phyloP scores from a whole-genome alignment of 495 filamentous ascomycete species.

The Penicillium turbatum region DNA sequence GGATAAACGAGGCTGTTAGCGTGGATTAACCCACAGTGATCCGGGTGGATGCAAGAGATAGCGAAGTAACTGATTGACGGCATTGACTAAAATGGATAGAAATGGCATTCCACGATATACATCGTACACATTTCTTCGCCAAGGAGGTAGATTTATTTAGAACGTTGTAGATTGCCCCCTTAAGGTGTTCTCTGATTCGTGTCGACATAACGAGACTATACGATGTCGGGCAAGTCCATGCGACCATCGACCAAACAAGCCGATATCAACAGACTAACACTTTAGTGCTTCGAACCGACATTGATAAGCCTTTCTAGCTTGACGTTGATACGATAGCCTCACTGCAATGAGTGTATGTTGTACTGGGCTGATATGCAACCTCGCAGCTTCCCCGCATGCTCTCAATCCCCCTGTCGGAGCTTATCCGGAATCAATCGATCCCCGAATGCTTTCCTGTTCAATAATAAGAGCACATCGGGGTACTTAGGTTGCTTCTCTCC shows the following conservation, averaged over 20 bases:
- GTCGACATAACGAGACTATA: not conserved
- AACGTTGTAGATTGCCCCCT: not conserved
- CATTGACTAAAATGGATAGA: too few relatives aligned
- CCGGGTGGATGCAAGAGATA: too few relatives aligned
- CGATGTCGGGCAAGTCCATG: slow-evolving; percentile 22
- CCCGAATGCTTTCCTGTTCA: too few relatives aligned
- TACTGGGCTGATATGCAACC: not conserved
- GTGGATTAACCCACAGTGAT: too few relatives aligned
- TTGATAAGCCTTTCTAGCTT: not conserved
- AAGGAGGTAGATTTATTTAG: not conserved
- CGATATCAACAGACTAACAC: slow-evolving; percentile 1
- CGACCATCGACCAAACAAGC: slow-evolving; percentile 16
- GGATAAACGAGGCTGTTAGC: too few relatives aligned
- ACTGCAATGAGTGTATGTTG: not conserved
- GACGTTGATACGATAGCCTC: not conserved
- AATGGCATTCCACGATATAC: too few relatives aligned
- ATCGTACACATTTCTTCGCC: not conserved
- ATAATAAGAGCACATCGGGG: not conserved
- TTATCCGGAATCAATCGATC: not conserved
- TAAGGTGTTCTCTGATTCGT: not conserved
- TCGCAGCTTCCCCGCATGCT: slow-evolving; percentile 1
- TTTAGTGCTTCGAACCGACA: not conserved
- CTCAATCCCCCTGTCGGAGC: not conserved
- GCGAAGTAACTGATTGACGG: too few relatives aligned
- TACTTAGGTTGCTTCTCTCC: slow-evolving; percentile 2